A percentile compares a stretch with the other conserved stretches of the same genome.
Conservation (phyloP, 2,329 filamentous ascomycete species). For the Ceratocystis albifundus region DNA sequence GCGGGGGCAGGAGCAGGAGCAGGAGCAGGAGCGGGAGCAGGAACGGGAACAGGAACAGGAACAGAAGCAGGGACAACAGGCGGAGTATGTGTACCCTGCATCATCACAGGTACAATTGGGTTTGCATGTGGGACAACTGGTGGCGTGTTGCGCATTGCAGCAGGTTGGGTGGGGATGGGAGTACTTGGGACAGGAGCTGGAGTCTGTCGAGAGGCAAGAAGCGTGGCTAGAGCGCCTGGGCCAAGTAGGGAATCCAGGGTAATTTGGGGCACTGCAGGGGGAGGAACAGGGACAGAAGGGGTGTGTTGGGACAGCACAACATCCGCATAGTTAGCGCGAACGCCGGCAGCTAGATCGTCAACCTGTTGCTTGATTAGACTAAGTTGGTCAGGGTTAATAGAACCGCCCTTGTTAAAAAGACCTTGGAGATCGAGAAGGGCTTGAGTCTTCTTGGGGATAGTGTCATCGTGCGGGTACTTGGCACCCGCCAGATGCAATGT, state of each 20-base stretch:
- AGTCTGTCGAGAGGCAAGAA: slow-evolving; percentile 40
- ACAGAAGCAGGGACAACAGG: slow-evolving; percentile 26
- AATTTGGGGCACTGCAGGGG: slow-evolving; percentile 28
- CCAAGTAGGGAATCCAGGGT: slow-evolving; percentile 49
- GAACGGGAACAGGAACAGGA: slow-evolving; percentile 24
- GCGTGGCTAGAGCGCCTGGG: slow-evolving; percentile 46
- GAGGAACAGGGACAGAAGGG: slow-evolving; percentile 28
- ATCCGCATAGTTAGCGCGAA: slow-evolving; percentile 40
- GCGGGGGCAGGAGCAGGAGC: slow-evolving; percentile 26
- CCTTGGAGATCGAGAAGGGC: slow-evolving; percentile 72
- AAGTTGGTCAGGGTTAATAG: slow-evolving; percentile 69
- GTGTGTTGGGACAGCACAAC: slow-evolving; percentile 27
- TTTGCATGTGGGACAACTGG: slow-evolving; percentile 27
- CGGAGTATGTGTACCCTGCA: slow-evolving; percentile 24
- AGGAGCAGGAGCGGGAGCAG: slow-evolving; percentile 27
- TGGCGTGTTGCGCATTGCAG: slow-evolving; percentile 41
- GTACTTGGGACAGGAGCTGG: slow-evolving; percentile 7
- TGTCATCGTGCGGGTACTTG: slow-evolving; percentile 61
- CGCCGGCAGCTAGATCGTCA: slow-evolving; percentile 58
- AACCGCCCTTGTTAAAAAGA: slow-evolving; percentile 62
- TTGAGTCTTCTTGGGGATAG: slow-evolving; percentile 67
- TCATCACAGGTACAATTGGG: slow-evolving; percentile 23
- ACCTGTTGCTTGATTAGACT: slow-evolving; percentile 77
- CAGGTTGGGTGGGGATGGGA: slow-evolving; percentile 10
- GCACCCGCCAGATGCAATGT: slow-evolving; percentile 63